Base-by-base conservation (phyloP, 2,329 filamentous ascomycete species). In the Colletotrichum abscissum region DNA sequence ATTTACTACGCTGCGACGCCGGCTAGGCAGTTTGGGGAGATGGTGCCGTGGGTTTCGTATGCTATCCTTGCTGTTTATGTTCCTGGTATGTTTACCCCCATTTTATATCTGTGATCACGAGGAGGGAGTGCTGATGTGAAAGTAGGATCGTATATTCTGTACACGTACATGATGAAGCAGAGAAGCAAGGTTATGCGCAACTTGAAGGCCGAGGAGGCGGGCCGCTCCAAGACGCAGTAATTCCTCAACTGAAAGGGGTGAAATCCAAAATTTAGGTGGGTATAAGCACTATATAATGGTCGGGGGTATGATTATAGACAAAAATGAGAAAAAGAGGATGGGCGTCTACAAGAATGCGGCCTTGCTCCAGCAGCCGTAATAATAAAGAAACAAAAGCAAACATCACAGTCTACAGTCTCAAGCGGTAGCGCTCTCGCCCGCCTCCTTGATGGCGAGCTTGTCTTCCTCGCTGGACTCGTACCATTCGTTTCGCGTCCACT, bases 141-240 rank as follows among this genome's bases (percentile, higher is more conserved):
- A 46, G 5, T 49, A 85, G 93, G 94, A 86, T 79, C 94, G 4
- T 97, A 97, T 79, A 89, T 97, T 69, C 84, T 98, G 71, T 98
- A 97, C 81, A 95, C 94, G 26, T 94, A 99, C 84, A 98, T 99
- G 97, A 94, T 98, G 88, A 88, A 88, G 74, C 97, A 99, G 88
- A 89, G 96, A 77, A 88, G 90, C 76, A 97, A 95, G 88, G 90
- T 96, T 67, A 86, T 95, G 86, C 89, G 90, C 67, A 89, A 88
- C 54, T 89, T 91, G 79, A 90, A 88, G 83, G 78, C 81, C 33
- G 79, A 86, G 76, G 80, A 84, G 60, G 78, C 60, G 8, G 57
- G 46, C 12, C 56, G 42, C n/a, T 67, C 70, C 26, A 72, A 74
- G 72, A 72, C 72, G 46, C 74, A 63, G 49, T 69, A 16, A 54